Conservation (phyloP, 352 stramenopile species). For the Phytophthora pinifolia region DNA sequence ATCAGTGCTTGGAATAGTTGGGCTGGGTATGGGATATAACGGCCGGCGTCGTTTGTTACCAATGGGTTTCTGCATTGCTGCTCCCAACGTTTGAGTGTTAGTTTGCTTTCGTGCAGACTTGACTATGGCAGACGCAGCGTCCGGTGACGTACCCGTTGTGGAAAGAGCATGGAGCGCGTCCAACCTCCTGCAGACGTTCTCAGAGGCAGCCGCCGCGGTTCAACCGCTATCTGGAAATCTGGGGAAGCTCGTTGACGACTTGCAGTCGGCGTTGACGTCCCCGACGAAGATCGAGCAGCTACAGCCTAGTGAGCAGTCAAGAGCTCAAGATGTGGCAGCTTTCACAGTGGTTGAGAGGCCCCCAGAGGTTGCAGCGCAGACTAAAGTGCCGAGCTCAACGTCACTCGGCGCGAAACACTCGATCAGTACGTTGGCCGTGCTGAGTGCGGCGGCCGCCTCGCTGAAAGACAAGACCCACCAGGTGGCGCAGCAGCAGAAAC, state of each 20-base stretch:
- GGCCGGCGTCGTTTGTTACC: no score
- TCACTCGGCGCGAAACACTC: constrained; percentile 3
- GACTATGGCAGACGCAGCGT: constrained; percentile 14
- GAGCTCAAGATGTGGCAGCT: background rate
- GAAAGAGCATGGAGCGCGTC: constrained; percentile 18
- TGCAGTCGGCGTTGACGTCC: background rate
- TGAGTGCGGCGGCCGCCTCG: constrained; percentile 24
- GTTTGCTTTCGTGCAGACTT: background rate
- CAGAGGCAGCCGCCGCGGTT: constrained; percentile 8
- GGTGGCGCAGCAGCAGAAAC: constrained; percentile 43
- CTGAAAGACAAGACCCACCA: constrained; percentile 51
- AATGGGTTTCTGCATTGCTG: no score
- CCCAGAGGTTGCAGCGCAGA: background rate
- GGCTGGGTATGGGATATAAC: no score
- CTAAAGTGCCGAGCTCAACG: no score
- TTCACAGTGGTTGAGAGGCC: background rate
- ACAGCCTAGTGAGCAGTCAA: constrained; percentile 2
- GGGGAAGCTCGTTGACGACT: constrained; percentile 4
- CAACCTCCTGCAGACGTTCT: constrained; percentile 8
- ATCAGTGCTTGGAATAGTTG: no score
- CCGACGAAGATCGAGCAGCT: background rate
- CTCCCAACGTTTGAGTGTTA: no score
- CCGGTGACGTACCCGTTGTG: background rate
- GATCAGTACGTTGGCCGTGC: constrained; percentile 10
- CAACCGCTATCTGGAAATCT: constrained; percentile 17